Evolutionary conservation across 2,329 filamentous ascomycete genomes (phyloP), one percentile per base, ranked within the genome.

Genomic region (Calonectria pauciramosa): DNA sequence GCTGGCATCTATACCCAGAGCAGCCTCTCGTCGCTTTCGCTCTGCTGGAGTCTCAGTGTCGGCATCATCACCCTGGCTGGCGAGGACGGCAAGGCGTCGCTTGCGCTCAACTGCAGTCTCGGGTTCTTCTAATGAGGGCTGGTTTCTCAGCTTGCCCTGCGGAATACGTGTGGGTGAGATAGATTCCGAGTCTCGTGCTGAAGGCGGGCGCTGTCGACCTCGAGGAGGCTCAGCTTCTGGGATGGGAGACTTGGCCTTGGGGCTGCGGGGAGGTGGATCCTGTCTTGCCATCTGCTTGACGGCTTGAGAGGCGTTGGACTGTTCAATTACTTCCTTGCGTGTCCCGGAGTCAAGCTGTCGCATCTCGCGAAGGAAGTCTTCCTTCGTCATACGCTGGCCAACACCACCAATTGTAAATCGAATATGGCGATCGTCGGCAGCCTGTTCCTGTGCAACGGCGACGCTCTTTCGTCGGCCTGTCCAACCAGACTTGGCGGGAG

Each of bases 311-410:
- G 89, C 89, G 7, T 81, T 85, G 0, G 89, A 91, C 70, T 87
- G 86, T 47, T 90, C 88, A 6, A 91, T 85, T 2, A 91, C 87
- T 73, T 91, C 88, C 44, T 86, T 87, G 8, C 90, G 89, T 18
- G 92, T 91, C 80, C 91, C 91, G 30, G 91, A 90, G 82, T 96
- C 94, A 74, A 96, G 88, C 76, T 92, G 91, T 77, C 92, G 91
- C 81, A 97, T 93, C 82, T 95, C 92, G 60, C 90, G 88, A 75
- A 97, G 92, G 82, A 97, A 96, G 81, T 96, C 94, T 6, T 93
- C 91, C 85, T 96, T 96, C 75, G 90, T 96, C 91, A 97, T 93
- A 63, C 94, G 91, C 75, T 90, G 89, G 8, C 94, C 94, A n/a
- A 92, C 91, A 41, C 93, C 92, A 56, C 90, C 91, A 76, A 96